Evolutionary conservation across 257 asterid species (phyloP).

Genomic region (Vinca minor): DNA sequence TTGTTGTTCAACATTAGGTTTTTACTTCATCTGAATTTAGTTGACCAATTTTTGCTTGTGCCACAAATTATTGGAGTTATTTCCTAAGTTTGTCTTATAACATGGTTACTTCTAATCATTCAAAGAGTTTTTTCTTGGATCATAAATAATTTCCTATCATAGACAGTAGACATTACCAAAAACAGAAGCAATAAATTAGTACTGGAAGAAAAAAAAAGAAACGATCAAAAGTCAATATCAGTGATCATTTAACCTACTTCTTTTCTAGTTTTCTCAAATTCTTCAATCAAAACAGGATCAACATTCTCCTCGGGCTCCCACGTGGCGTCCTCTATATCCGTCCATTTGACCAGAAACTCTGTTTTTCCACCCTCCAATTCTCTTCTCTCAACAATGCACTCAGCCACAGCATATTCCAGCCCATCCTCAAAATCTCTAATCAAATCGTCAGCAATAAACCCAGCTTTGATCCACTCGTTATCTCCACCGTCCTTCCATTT

Average conservation of each 20-base stretch:
- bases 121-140: neutral
- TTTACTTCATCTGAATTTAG: too few relatives aligned
- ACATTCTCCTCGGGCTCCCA: constrained; percentile 94
- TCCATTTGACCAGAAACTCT: constrained; percentile 83
- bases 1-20: too few relatives aligned
- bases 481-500: constrained; percentile 79
- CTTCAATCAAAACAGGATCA: constrained; percentile 52
- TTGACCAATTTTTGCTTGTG: neutral
- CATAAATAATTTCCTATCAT: neutral
- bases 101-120: neutral
- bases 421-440: constrained; percentile 77
- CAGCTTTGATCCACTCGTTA: constrained; percentile 78
- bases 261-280: constrained; percentile 22
- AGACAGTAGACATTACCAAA: too few relatives aligned
- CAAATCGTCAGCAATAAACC: constrained; percentile 57
- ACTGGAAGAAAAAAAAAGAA: too few relatives aligned
- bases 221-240: too few relatives aligned
- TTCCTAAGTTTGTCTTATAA: neutral
- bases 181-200: neutral
- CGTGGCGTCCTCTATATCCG: constrained; percentile 71
- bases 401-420: constrained; percentile 84
- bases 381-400: constrained; percentile 46
- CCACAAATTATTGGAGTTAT: neutral
- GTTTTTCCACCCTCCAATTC: constrained; percentile 38
- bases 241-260: neutral